phyloP scores from a whole-genome alignment of 345 rosid species.

The Salix exigua region DNA sequence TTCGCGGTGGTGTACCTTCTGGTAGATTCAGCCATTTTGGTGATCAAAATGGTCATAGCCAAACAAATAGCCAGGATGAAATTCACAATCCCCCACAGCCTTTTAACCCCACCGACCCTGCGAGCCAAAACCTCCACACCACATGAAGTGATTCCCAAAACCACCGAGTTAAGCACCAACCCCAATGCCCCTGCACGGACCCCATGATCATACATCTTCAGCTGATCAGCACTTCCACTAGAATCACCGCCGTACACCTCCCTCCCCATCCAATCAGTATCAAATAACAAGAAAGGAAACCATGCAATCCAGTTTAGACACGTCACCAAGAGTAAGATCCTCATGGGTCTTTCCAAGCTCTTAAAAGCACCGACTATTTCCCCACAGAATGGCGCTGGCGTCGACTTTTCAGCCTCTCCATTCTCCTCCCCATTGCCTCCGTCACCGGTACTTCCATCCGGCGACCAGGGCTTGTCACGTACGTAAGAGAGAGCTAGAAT shows the following conservation, averaged over 20 bases:
- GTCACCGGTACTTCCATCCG: neutral
- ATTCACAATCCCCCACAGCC: constrained; percentile 71
- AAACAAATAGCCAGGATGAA: constrained; percentile 56
- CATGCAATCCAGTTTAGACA: constrained; percentile 84
- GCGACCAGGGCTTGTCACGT: constrained; percentile 38
- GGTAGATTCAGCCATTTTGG: constrained; percentile 56
- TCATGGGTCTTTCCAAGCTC: constrained; percentile 56
- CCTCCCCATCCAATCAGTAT: constrained; percentile 93
- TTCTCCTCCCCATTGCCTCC: neutral
- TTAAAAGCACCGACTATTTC: constrained; percentile 50
- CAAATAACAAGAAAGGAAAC: constrained; percentile 81
- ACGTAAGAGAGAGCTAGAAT: constrained; percentile 44
- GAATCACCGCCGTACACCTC: constrained; percentile 83
- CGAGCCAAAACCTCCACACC: constrained; percentile 44
- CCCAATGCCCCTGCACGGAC: constrained; percentile 82
- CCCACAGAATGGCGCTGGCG: constrained; percentile 22
- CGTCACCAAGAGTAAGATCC: constrained; percentile 69
- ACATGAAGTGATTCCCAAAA: constrained; percentile 62
- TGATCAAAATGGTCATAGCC: constrained; percentile 47
- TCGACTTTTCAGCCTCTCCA: neutral
- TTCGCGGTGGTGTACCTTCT: constrained; percentile 19
- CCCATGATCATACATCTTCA: constrained; percentile 51
- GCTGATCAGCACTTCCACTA: constrained; percentile 18
- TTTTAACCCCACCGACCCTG: constrained; percentile 46
- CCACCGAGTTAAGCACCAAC: constrained; percentile 69